Conservation (phyloP, 345 rosid genomes). For the Pistacia vera region DNA sequence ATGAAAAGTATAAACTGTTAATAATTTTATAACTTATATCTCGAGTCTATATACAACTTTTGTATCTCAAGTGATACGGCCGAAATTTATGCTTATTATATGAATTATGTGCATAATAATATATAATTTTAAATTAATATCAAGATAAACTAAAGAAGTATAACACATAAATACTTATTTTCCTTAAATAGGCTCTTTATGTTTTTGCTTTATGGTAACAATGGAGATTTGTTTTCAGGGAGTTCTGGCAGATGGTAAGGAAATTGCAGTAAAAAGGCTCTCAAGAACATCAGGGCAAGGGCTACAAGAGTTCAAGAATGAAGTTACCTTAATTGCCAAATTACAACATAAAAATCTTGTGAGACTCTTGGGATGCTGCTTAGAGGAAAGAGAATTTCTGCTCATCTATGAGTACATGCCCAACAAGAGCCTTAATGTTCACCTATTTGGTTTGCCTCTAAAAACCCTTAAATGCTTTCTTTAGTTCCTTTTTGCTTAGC, state of each 20-base stretch:
- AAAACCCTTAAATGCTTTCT: not conserved
- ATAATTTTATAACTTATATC: no score
- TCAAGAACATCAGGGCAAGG: constrained; percentile 32
- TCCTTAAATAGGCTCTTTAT: no score
- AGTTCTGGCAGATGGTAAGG: constrained; percentile 5
- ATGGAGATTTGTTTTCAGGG: not conserved
- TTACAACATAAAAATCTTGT: constrained; percentile 33
- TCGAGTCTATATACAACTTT: no score
- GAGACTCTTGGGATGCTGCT: constrained; percentile 29
- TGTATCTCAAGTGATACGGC: no score
- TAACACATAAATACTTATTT: no score
- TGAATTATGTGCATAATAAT: no score
- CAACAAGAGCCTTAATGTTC: constrained; percentile 29
- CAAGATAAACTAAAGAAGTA: no score
- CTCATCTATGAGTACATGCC: constrained; percentile 31
- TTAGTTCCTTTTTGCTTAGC: not conserved
- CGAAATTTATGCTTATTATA: no score
- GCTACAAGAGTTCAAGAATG: constrained; percentile 28
- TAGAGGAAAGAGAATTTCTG: constrained; percentile 22
- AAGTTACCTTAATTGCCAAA: constrained; percentile 21
- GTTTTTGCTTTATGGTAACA: not conserved
- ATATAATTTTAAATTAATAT: no score
- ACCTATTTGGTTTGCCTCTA: constrained; percentile 23
- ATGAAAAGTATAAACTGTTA: no score
- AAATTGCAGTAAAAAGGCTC: constrained; percentile 22